These are phyloP conservation scores for Heteromeles arbutifolia DNA, from an alignment of 306 rosid species.

Conservation along the genomic window DNA sequence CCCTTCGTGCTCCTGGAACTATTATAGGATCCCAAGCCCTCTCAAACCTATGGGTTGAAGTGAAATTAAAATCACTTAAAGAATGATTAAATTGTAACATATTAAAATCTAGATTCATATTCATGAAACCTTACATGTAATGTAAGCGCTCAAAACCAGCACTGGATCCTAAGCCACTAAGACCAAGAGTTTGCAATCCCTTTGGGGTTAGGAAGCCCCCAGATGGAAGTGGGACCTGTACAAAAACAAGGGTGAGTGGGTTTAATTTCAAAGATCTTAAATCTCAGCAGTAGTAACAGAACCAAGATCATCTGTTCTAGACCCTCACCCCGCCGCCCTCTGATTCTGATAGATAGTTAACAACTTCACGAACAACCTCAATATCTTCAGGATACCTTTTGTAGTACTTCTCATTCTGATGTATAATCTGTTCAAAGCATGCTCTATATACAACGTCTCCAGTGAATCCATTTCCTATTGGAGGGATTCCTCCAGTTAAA, in stretches of 20 bases:
- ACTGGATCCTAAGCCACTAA: slow-evolving; percentile 67
- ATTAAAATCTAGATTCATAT: neutral
- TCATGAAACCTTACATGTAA: slow-evolving; percentile 51
- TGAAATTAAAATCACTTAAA: neutral
- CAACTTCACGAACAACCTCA: slow-evolving; percentile 67
- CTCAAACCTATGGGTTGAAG: slow-evolving; percentile 62
- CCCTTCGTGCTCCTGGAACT: slow-evolving; percentile 69
- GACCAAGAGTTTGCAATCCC: slow-evolving; percentile 85
- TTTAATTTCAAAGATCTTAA: slow-evolving; percentile 10
- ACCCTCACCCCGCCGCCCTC: slow-evolving; percentile 76
- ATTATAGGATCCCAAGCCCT: slow-evolving; percentile 86
- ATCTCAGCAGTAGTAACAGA: slow-evolving; percentile 22
- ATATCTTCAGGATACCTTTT: slow-evolving; percentile 87
- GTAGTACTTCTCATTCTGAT: slow-evolving; percentile 86
- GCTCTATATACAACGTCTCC: slow-evolving; percentile 73
- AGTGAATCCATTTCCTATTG: slow-evolving; percentile 70
- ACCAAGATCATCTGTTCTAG: slow-evolving; percentile 11
- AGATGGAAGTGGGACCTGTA: slow-evolving; percentile 80
- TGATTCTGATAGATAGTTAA: slow-evolving; percentile 59
- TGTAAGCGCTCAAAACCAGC: slow-evolving; percentile 91
- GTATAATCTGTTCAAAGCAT: slow-evolving; percentile 53
- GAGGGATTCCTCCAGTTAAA: slow-evolving; percentile 92
- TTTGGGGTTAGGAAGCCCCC: slow-evolving; percentile 85
- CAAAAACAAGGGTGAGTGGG: slow-evolving; percentile 17
- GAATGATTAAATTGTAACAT: neutral